Conservation (phyloP, 306 rosid genomes). For the Potentilla sterilis region DNA sequence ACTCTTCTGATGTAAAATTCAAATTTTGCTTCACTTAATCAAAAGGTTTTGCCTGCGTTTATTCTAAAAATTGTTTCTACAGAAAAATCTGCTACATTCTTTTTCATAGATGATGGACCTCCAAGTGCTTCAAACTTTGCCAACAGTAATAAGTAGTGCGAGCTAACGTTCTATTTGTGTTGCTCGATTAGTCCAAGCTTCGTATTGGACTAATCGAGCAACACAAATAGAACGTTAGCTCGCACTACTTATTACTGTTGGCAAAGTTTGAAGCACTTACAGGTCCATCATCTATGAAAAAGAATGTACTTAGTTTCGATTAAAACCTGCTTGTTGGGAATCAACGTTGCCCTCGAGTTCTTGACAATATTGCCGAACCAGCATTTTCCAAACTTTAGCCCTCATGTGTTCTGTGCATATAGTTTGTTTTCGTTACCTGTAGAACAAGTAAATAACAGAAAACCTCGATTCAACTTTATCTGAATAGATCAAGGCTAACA, state of each 20-base stretch:
- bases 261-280: neutral
- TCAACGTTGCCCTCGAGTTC: neutral
- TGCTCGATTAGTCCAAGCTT: neutral
- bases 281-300: neutral
- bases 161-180: neutral
- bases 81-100: neutral
- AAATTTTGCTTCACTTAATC: constrained; percentile 30
- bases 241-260: neutral
- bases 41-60: neutral
- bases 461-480: neutral
- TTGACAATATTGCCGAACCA: neutral
- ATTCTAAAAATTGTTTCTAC: neutral
- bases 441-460: neutral
- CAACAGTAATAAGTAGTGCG: neutral
- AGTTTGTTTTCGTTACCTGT: neutral
- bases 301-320: neutral
- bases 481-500: neutral
- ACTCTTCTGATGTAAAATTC: constrained; percentile 26
- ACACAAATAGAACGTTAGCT: neutral
- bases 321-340: neutral
- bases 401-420: neutral
- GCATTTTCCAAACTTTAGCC: neutral
- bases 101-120: neutral
- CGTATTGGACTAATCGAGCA: neutral
- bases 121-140: neutral